phyloP scores from a whole-genome alignment of 108 stramenopile genomes.

The Fistulifera solaris region DNA sequence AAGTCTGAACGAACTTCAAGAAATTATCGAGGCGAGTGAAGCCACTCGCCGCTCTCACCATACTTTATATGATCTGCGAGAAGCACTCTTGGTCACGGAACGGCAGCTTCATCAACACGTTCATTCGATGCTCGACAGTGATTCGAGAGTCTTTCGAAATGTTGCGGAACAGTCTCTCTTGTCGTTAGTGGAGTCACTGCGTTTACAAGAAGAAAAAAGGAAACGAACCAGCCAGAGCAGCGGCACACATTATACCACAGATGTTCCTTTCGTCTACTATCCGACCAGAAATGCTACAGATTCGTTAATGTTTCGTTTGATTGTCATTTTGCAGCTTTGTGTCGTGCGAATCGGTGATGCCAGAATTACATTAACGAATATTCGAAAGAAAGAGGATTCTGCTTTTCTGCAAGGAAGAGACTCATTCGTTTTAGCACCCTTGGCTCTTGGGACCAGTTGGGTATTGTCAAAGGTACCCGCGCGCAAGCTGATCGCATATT shows the following conservation, averaged over 20 bases:
- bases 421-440: too few relatives aligned
- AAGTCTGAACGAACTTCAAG: too few relatives aligned
- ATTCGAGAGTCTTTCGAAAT: conserved; percentile 27
- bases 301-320: conserved; percentile 63
- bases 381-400: conserved; percentile 2
- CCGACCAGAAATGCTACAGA: conserved; percentile 29
- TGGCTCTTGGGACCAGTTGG: too few relatives aligned
- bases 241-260: conserved; percentile 15
- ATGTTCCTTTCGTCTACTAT: conserved; percentile 13
- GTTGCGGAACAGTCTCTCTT: conserved; percentile 16
- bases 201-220: too few relatives aligned
- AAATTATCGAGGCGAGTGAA: too few relatives aligned
- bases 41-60: conserved; percentile 3
- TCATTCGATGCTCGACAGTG: conserved; percentile 29
- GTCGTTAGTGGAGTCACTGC: too few relatives aligned
- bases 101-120: conserved; percentile 36
- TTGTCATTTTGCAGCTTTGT: conserved; percentile 61
- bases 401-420: too few relatives aligned
- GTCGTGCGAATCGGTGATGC: conserved; percentile 68
- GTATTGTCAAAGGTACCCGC: too few relatives aligned
- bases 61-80: conserved; percentile 19
- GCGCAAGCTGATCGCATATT: too few relatives aligned
- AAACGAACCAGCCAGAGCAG: conserved; percentile 12
- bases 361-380: conserved; percentile 26
- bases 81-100: conserved; percentile 30